Conservation (phyloP, 176 grass and related monocot species). For the Oryza officinalis region DNA sequence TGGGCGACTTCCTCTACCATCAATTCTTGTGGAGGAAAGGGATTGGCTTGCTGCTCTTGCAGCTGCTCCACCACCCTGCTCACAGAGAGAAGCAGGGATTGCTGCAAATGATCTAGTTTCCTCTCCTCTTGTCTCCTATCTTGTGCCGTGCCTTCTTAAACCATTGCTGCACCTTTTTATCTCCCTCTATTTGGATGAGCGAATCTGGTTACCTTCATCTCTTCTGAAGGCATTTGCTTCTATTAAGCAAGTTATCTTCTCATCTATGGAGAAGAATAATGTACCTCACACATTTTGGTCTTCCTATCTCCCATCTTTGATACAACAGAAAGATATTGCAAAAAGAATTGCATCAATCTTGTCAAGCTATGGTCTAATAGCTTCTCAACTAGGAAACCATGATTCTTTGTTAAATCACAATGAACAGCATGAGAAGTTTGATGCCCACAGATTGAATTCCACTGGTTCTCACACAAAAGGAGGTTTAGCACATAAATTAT, state of each 20-base stretch:
- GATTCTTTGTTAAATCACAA: slow-evolving; percentile 32
- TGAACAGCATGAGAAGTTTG: slow-evolving; percentile 44
- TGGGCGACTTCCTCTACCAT: slow-evolving; percentile 69
- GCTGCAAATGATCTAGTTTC: slow-evolving; percentile 75
- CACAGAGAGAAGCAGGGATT: slow-evolving; percentile 84
- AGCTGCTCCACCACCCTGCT: slow-evolving; percentile 93
- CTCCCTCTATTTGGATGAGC: slow-evolving; percentile 75
- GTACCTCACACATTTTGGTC: slow-evolving; percentile 57
- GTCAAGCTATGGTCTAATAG: slow-evolving; percentile 64
- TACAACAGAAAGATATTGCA: slow-evolving; percentile 57
- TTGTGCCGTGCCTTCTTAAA: slow-evolving; percentile 75
- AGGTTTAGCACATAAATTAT: slow-evolving; percentile 55
- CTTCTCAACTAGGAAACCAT: slow-evolving; percentile 51
- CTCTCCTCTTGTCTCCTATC: slow-evolving; percentile 69
- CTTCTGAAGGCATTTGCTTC: slow-evolving; percentile 68
- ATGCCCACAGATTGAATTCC: slow-evolving; percentile 45
- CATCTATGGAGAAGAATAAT: slow-evolving; percentile 64
- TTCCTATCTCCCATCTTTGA: slow-evolving; percentile 67
- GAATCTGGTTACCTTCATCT: slow-evolving; percentile 80
- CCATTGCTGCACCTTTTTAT: slow-evolving; percentile 71
- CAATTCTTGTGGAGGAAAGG: slow-evolving; percentile 74
- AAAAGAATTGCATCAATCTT: slow-evolving; percentile 68
- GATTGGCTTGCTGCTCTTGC: slow-evolving; percentile 88
- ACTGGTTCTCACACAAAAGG: slow-evolving; percentile 43
- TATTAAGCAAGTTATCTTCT: slow-evolving; percentile 65